These are phyloP conservation scores for Microsporum ferrugineum DNA, from an alignment of 2,329 filamentous ascomycete species.

Conservation along the genomic window DNA sequence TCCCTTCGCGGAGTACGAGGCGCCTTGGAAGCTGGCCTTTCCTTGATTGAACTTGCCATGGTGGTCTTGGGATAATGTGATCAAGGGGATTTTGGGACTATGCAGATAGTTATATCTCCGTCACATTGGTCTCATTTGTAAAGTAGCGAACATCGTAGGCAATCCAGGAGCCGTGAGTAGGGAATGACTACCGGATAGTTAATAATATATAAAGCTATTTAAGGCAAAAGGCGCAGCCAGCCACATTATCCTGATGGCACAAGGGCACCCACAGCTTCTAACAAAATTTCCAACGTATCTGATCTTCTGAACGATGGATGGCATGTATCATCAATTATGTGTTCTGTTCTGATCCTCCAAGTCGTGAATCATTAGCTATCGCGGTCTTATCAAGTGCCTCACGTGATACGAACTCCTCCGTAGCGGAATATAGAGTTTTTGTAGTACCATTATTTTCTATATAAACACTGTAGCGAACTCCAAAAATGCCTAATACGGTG, in stretches of 20 bases:
- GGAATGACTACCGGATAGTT: not conserved
- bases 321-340: not conserved
- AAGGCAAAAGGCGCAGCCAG: not conserved
- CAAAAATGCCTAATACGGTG: too few relatives aligned
- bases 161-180: not conserved
- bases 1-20: constrained; percentile 33
- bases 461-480: not conserved
- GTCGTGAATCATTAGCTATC: too few relatives aligned
- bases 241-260: not conserved
- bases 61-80: not conserved
- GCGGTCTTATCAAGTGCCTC: too few relatives aligned
- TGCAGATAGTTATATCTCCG: not conserved
- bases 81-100: not conserved
- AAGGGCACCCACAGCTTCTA: not conserved
- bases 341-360: too few relatives aligned
- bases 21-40: constrained; percentile 18
- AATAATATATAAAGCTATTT: not conserved
- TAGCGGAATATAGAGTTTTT: too few relatives aligned
- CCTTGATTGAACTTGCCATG: constrained; percentile 5
- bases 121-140: not conserved
- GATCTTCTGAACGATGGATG: not conserved
- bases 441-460: too few relatives aligned
- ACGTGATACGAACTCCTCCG: too few relatives aligned
- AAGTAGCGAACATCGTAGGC: not conserved
- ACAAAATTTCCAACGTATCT: not conserved